Evolutionary conservation across 768 basidiomycete species (phyloP), one percentile per base, ranked within the genome.

Genomic region (Boletellus ananiceps): DNA sequence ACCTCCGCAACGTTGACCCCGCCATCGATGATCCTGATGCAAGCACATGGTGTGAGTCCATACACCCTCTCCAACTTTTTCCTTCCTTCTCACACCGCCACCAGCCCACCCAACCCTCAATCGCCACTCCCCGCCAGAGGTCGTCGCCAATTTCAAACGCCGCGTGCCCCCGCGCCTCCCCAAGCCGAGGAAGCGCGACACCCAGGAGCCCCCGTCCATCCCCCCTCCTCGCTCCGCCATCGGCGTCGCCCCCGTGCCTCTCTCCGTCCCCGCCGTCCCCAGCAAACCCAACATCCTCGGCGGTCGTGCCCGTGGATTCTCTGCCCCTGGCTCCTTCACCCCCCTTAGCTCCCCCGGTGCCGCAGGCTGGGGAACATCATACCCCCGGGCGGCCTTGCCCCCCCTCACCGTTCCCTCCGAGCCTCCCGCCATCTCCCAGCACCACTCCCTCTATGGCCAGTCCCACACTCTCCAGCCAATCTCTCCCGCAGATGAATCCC

Each of bases 11-110:
- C 72, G 87, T 93, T 68, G 92, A 94, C 75, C 88, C 89, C 55
- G 90, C 88, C 54, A 93, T 93, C 58, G 88, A 90, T 71, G 93
- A 95, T 72, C 92, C 92, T 54, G 93, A 96, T 73, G 93, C 92
- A 13, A 93, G 89, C 69, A 93, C 92, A 55, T 96, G 93, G 93
- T 93, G 92, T 94, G 75, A 67, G 92, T 81, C 23, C 51, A 25
- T 51, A 42, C 52, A 43, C 54, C 46, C 48, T 54, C 57, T 57
- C 51, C 32, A 54, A 39, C 33, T 52, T 57, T 41, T 19, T 52
- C 40, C 50, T 46, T 18, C 47, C 51, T 61, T 63, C 58, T 57
- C 0, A 56, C 61, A 57, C 52, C 51, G 56, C 51, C 63, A 55
- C 66, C 35, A 92, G 92, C 93, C 5, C 93, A 96, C 58, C 90